Evolutionary conservation across 1,284 basidiomycete species (phyloP).

Genomic region (Heterobasidion parviporum): DNA sequence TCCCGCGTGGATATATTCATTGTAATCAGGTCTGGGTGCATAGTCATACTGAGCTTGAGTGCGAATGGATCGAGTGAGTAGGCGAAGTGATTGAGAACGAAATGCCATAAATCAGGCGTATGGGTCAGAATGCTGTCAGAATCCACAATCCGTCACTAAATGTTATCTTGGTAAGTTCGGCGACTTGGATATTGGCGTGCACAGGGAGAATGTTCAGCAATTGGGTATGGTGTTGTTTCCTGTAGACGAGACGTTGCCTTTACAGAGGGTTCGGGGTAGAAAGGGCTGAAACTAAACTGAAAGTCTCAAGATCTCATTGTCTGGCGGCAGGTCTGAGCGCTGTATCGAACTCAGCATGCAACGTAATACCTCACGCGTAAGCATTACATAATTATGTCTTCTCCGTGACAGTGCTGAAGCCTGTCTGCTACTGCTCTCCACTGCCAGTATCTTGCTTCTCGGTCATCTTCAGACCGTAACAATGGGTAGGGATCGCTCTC

Average conservation of each 20-base stretch:
- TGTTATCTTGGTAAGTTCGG: neutral
- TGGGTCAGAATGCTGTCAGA: no score
- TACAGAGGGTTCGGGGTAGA: no score
- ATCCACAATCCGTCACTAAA: neutral
- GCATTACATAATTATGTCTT: neutral
- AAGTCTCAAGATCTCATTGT: no score
- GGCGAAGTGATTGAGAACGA: slow-evolving; percentile 11
- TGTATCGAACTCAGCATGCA: no score
- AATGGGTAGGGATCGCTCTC: slow-evolving; percentile 15
- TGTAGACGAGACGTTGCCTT: no score
- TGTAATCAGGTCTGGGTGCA: slow-evolving; percentile 22
- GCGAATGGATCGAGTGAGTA: slow-evolving; percentile 23
- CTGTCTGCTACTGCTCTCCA: neutral
- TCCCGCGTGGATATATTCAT: slow-evolving; percentile 16
- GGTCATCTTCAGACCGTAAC: neutral
- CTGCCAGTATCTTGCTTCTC: neutral
- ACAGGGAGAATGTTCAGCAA: neutral
- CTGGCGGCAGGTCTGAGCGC: no score
- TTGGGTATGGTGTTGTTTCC: no score
- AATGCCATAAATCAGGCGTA: slow-evolving; percentile 1
- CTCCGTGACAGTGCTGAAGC: neutral
- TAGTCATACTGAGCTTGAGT: slow-evolving; percentile 39
- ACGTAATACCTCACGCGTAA: no score
- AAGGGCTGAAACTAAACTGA: no score
- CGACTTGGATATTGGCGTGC: neutral